Conservation (phyloP, 306 rosid species). For the Sesbania bispinosa region DNA sequence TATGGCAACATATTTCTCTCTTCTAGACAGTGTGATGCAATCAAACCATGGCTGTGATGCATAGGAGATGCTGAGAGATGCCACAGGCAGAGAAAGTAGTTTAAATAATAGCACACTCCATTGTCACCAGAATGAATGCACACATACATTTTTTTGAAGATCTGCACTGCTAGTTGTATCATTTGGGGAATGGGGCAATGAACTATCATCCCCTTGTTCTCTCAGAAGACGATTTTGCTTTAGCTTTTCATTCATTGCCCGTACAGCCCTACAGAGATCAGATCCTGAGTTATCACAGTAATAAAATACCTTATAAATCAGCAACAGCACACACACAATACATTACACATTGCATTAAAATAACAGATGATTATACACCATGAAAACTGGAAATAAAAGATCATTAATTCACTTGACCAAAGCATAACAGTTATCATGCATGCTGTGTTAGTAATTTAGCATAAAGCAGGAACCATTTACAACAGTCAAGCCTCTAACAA, state of each 20-base stretch:
- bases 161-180: conserved; percentile 20
- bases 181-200: conserved; percentile 52
- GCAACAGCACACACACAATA: not conserved
- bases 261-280: conserved; percentile 76
- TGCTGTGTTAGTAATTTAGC: not conserved
- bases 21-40: conserved; percentile 6
- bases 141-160: conserved; percentile 46
- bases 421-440: not conserved
- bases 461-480: conserved; percentile 8
- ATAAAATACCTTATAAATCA: conserved; percentile 17
- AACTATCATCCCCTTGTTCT: conserved; percentile 54
- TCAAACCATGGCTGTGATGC: not conserved
- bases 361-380: not conserved
- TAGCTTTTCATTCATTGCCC: conserved; percentile 92
- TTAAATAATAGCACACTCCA: conserved; percentile 10
- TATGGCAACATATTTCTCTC: not conserved
- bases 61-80: conserved; percentile 19
- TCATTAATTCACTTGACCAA: conserved; percentile 14
- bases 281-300: conserved; percentile 27
- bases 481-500: conserved; percentile 11
- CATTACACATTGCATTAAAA: not conserved
- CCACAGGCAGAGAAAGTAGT: conserved; percentile 13
- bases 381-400: conserved; percentile 7
- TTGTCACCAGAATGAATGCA: not conserved
- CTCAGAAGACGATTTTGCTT: conserved; percentile 82